Percentiles rank a stretch among this genome's conserved stretches.
Conservation (phyloP, 495 filamentous ascomycete genomes). For the Penicillium chermesinum region DNA sequence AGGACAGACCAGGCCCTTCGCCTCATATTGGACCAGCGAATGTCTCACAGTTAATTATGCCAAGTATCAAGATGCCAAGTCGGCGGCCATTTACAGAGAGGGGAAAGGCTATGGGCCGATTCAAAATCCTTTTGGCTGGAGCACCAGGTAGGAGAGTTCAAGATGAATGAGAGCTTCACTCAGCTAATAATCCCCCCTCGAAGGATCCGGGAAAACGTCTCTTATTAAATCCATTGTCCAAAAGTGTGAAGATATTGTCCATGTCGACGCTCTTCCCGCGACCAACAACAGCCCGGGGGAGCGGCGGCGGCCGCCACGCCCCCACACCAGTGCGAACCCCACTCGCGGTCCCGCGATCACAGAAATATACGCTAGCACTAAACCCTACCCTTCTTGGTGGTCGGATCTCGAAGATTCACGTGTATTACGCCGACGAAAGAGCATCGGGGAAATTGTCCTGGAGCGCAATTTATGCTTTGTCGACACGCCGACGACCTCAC, state of each 20-base stretch:
- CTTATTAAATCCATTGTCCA: slow-evolving; percentile 92
- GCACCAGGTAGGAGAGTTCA: slow-evolving; percentile 55
- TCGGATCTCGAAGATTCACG: slow-evolving; percentile 76
- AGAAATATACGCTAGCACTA: slow-evolving; percentile 90
- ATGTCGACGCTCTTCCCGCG: slow-evolving; percentile 79
- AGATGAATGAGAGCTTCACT: neutral
- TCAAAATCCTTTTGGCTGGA: slow-evolving; percentile 87
- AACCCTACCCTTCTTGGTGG: slow-evolving; percentile 92
- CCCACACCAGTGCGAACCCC: slow-evolving; percentile 27
- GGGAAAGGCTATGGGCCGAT: slow-evolving; percentile 75
- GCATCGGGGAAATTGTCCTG: slow-evolving; percentile 72
- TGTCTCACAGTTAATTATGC: slow-evolving; percentile 92
- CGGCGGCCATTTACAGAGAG: slow-evolving; percentile 85
- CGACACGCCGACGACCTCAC: slow-evolving; percentile 75
- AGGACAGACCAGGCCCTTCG: slow-evolving; percentile 27
- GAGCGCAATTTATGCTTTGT: slow-evolving; percentile 95
- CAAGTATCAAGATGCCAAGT: slow-evolving; percentile 90
- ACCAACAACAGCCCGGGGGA: slow-evolving; percentile 21
- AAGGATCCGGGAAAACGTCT: slow-evolving; percentile 76
- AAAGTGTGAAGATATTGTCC: slow-evolving; percentile 92
- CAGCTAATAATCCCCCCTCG: slow-evolving; percentile 6
- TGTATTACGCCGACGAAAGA: slow-evolving; percentile 68
- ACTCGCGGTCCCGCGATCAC: slow-evolving; percentile 47
- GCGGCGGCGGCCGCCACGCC: slow-evolving; percentile 24
- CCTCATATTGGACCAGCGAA: slow-evolving; percentile 35